A percentile compares a stretch with the other conserved stretches of the same genome.
phyloP scores from a whole-genome alignment of 2,329 filamentous ascomycete genomes.

The Aureobasidium lini region DNA sequence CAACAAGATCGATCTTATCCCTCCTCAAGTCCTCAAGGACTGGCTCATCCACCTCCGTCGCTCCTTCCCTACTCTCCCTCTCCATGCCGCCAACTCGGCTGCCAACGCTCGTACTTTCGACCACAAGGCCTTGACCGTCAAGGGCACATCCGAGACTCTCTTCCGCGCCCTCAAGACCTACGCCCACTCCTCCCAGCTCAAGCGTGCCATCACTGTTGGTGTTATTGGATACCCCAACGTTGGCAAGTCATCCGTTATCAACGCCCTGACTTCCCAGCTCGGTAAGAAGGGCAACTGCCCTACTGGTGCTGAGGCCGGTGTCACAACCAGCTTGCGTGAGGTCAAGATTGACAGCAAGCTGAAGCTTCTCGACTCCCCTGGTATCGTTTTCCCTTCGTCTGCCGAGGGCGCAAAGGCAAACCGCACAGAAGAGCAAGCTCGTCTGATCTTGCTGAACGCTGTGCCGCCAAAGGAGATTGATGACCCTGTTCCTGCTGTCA shows the following conservation, averaged over 20 bases:
- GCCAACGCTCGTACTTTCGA: slow-evolving; percentile 86
- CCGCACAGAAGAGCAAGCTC: slow-evolving; percentile 60
- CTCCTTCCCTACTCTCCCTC: slow-evolving; percentile 84
- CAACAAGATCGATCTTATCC: slow-evolving; percentile 93
- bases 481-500: slow-evolving; percentile 82
- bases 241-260: slow-evolving; percentile 94
- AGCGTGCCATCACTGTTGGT: slow-evolving; percentile 82
- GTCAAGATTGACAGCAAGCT: slow-evolving; percentile 95
- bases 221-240: slow-evolving; percentile 96
- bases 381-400: slow-evolving; percentile 80
- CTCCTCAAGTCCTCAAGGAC: slow-evolving; percentile 68
- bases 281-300: slow-evolving; percentile 68
- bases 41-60: slow-evolving; percentile 81
- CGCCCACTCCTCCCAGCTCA: slow-evolving; percentile 73
- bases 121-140: slow-evolving; percentile 80
- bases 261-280: slow-evolving; percentile 74
- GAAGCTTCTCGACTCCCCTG: slow-evolving; percentile 86
- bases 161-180: slow-evolving; percentile 88
- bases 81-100: slow-evolving; percentile 74
- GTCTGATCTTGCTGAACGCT: slow-evolving; percentile 81
- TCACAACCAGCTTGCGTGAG: slow-evolving; percentile 78
- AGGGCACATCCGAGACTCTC: slow-evolving; percentile 75
- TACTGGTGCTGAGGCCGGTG: slow-evolving; percentile 82
- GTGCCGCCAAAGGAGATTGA: slow-evolving; percentile 90
- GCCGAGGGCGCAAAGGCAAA: slow-evolving; percentile 35